Evolutionary conservation across 257 asterid species (phyloP).

Genomic region (Plectranthus barbatus): DNA sequence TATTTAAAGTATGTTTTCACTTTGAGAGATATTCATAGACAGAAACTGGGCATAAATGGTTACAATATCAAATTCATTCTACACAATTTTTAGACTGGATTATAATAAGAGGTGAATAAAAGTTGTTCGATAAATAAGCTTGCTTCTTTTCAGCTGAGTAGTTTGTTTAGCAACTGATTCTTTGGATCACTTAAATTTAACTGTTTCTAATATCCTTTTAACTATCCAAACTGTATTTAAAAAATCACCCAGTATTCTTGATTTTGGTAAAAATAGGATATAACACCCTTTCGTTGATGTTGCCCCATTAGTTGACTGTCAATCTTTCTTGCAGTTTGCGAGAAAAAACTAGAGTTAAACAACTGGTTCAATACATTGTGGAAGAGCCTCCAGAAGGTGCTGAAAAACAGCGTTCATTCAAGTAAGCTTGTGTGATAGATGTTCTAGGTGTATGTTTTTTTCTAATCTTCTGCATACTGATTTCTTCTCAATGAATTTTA

Average conservation of each 20-base stretch:
- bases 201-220: background rate
- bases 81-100: background rate
- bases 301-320: background rate
- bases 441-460: slow-evolving; percentile 7
- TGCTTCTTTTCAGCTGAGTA: background rate
- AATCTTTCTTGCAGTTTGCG: slow-evolving; percentile 51
- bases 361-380: slow-evolving; percentile 64
- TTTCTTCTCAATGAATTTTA: background rate
- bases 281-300: background rate
- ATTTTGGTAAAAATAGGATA: background rate
- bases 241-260: background rate
- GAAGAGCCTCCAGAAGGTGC: slow-evolving; percentile 80
- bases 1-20: background rate
- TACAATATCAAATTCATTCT: background rate
- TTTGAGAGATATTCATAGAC: background rate
- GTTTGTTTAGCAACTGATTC: background rate
- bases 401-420: slow-evolving; percentile 63
- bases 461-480: slow-evolving; percentile 4
- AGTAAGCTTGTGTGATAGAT: slow-evolving; percentile 40
- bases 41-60: background rate
- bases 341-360: slow-evolving; percentile 57
- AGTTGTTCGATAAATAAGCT: background rate
- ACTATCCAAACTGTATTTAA: background rate
- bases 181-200: background rate
- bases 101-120: background rate